Evolutionary conservation across 2,329 filamentous ascomycete species (phyloP).

Genomic region (Diaporthe destruens): DNA sequence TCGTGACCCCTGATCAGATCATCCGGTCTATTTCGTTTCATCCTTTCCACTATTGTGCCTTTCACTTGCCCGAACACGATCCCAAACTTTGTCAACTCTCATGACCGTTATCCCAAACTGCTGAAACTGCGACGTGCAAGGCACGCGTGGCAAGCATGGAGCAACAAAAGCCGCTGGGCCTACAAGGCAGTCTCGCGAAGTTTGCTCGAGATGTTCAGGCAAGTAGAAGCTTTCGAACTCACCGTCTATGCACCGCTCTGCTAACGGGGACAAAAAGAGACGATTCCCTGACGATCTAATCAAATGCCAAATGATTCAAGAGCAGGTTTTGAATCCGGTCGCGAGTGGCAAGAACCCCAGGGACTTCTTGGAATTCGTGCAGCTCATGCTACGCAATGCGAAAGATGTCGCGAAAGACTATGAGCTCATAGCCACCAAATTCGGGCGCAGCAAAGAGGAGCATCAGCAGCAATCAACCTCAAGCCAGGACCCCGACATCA

Average conservation of each 20-base stretch:
- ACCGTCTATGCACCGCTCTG: not conserved
- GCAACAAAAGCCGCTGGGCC: not conserved
- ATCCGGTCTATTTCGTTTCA: not conserved
- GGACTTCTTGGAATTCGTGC: not conserved
- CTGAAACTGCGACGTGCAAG: not conserved
- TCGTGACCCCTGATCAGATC: not conserved
- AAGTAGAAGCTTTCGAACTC: not conserved
- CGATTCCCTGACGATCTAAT: not conserved
- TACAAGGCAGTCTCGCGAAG: not conserved
- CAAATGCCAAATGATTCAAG: not conserved
- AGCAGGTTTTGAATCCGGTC: not conserved
- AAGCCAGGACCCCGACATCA: not conserved
- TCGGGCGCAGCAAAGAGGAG: not conserved
- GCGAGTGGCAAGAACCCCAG: not conserved
- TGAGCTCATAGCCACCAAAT: not conserved
- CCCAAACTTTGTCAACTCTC: not conserved
- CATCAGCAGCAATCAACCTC: not conserved
- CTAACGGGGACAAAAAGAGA: not conserved
- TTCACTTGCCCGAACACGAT: not conserved
- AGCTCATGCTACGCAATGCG: not conserved
- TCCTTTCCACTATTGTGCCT: not conserved
- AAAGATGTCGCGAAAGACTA: not conserved
- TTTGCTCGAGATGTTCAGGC: not conserved
- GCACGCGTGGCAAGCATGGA: not conserved
- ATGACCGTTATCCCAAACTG: not conserved